Conservation (phyloP, 768 basidiomycete species). For the Mycena amicta region DNA sequence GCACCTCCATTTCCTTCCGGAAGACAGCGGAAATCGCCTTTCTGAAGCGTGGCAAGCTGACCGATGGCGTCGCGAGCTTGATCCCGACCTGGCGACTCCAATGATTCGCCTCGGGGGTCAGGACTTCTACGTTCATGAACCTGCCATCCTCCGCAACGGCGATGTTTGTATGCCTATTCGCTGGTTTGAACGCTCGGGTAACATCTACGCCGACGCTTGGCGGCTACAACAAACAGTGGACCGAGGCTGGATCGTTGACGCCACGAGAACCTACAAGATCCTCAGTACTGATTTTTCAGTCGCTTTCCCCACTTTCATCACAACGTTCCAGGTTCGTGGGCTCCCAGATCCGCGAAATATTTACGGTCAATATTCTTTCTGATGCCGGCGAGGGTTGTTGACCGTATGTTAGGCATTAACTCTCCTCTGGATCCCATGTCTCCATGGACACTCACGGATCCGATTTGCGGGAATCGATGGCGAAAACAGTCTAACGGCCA, state of each 20-base stretch:
- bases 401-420: too few relatives aligned
- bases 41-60: conserved; percentile 27
- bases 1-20: conserved; percentile 35
- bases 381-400: too few relatives aligned
- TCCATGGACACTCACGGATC: conserved; percentile 22
- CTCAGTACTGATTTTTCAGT: conserved; percentile 7
- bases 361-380: conserved; percentile 10
- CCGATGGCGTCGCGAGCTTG: conserved; percentile 33
- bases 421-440: too few relatives aligned
- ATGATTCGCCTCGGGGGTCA: conserved; percentile 26
- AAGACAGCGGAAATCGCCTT: conserved; percentile 29
- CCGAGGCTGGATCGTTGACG: conserved; percentile 24
- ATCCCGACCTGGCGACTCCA: conserved; percentile 26
- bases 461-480: conserved; percentile 29
- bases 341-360: conserved; percentile 18
- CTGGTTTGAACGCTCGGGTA: conserved; percentile 25
- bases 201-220: conserved; percentile 26
- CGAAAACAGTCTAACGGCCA: conserved; percentile 29
- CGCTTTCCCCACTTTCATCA: conserved; percentile 5
- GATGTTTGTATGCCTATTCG: conserved; percentile 26
- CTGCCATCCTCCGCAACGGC: conserved; percentile 22
- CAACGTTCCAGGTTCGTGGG: conserved; percentile 1
- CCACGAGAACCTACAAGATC: conserved; percentile 11
- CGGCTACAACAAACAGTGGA: conserved; percentile 6
- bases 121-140: conserved; percentile 35